A percentile compares a stretch with the other conserved stretches of the same genome.
Evolutionary conservation across 768 basidiomycete genomes (phyloP).

Genomic region (Tricholoma flavovirens): DNA sequence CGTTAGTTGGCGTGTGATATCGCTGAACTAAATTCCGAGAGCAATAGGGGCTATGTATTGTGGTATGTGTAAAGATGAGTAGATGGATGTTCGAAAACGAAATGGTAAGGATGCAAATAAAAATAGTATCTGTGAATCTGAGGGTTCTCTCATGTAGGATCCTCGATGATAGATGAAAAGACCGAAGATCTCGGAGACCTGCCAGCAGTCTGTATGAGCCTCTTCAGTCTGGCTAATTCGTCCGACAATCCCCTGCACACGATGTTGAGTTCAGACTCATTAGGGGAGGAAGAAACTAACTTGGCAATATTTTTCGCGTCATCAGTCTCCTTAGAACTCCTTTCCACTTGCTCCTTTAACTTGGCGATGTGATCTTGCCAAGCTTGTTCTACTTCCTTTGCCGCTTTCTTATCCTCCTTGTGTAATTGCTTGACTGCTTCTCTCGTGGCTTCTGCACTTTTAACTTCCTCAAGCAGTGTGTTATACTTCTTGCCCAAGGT

Average conservation of each 20-base stretch:
- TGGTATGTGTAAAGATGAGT: constrained; percentile 12
- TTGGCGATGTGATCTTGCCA: constrained; percentile 53
- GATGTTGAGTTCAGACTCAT: constrained; percentile 4
- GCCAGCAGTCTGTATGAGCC: constrained; percentile 62
- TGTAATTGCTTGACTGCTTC: constrained; percentile 44
- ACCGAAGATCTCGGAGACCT: constrained; percentile 16
- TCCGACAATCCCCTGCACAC: constrained; percentile 45
- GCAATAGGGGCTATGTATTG: not conserved
- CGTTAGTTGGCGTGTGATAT: not conserved
- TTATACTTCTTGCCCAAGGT: constrained; percentile 64
- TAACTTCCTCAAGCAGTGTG: constrained; percentile 56
- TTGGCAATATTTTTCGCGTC: constrained; percentile 55
- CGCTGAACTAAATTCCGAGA: not conserved
- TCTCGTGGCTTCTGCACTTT: constrained; percentile 41
- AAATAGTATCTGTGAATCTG: not conserved
- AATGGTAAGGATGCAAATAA: not conserved
- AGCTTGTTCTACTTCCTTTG: constrained; percentile 53
- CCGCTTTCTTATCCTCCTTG: constrained; percentile 42
- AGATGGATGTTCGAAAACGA: not conserved
- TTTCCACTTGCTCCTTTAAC: constrained; percentile 50
- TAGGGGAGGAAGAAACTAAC: constrained; percentile 33
- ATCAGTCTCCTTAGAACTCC: constrained; percentile 49
- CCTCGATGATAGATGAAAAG: constrained; percentile 6
- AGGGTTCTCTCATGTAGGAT: constrained; percentile 1
- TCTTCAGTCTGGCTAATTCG: constrained; percentile 63